Evolutionary conservation across 352 stramenopile species (phyloP).

Genomic region (Phytophthora podocarpi): DNA sequence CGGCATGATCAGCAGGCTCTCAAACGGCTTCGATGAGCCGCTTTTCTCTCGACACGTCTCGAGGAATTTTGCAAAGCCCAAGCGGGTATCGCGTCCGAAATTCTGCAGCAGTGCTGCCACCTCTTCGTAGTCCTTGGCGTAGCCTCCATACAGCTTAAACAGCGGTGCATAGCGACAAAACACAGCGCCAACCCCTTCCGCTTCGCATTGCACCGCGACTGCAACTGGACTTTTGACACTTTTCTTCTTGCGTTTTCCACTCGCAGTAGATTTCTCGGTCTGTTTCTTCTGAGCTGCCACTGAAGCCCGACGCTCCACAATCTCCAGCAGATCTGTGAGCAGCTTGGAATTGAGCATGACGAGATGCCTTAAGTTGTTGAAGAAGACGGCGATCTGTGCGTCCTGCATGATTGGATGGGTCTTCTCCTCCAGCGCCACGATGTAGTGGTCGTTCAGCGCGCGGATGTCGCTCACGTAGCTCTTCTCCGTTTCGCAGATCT

Average conservation of each 20-base stretch:
- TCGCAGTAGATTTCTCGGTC: background rate
- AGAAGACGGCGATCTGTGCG: conserved; percentile 87
- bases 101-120: conserved; percentile 63
- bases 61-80: conserved; percentile 64
- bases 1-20: conserved; percentile 91
- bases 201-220: conserved; percentile 37
- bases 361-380: conserved; percentile 82
- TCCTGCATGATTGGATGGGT: conserved; percentile 83
- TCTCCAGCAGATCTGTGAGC: conserved; percentile 69
- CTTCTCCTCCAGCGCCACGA: conserved; percentile 79
- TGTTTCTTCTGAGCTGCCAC: conserved; percentile 7
- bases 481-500: conserved; percentile 84
- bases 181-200: conserved; percentile 63
- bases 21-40: conserved; percentile 68
- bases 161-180: conserved; percentile 85
- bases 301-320: conserved; percentile 44
- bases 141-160: conserved; percentile 85
- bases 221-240: conserved; percentile 38
- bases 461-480: conserved; percentile 80
- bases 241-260: conserved; percentile 24
- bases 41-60: conserved; percentile 60
- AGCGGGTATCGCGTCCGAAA: conserved; percentile 53
- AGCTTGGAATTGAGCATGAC: conserved; percentile 89
- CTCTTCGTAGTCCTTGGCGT: conserved; percentile 85
- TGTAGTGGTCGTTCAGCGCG: conserved; percentile 80